These are phyloP conservation scores for Coriolopsis trogii DNA, from an alignment of 1,284 basidiomycete species.

Conservation along the genomic window DNA sequence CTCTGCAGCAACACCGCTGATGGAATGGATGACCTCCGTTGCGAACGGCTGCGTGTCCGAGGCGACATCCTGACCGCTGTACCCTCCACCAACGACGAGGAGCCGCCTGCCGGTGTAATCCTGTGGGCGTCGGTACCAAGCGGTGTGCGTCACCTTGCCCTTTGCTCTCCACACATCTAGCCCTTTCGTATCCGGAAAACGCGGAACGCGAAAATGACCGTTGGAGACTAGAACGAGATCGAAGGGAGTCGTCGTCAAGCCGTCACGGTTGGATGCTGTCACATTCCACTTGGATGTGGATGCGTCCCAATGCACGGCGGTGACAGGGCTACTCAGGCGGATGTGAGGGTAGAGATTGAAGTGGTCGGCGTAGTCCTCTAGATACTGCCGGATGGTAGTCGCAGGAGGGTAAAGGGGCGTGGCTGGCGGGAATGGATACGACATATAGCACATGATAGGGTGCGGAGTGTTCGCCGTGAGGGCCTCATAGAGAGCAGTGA, in stretches of 20 bases:
- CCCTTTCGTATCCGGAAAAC: constrained; percentile 61
- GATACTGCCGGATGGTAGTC: constrained; percentile 57
- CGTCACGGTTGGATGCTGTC: constrained; percentile 12
- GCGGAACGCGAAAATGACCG: constrained; percentile 70
- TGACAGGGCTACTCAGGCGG: constrained; percentile 53
- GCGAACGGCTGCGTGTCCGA: constrained; percentile 53
- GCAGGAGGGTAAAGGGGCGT: constrained; percentile 71
- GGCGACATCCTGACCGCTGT: constrained; percentile 68
- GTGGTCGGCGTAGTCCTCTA: constrained; percentile 58
- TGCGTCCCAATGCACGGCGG: constrained; percentile 41
- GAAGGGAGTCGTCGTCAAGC: constrained; percentile 41
- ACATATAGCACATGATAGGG: constrained; percentile 68
- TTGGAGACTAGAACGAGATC: constrained; percentile 75
- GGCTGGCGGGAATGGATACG: constrained; percentile 65
- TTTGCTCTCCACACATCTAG: constrained; percentile 57
- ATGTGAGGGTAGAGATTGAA: constrained; percentile 62
- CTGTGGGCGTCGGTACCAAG: constrained; percentile 63
- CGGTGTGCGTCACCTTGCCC: constrained; percentile 59
- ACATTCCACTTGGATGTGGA: constrained; percentile 48
- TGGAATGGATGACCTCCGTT: constrained; percentile 57
- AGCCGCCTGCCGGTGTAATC: constrained; percentile 50
- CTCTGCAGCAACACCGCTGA: constrained; percentile 38
- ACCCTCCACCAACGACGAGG: constrained; percentile 71
- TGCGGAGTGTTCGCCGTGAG: constrained; percentile 78
- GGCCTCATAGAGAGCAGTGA: constrained; percentile 74